Evolutionary conservation across 2,329 filamentous ascomycete genomes (phyloP).

Genomic region (Cladosporium cucumerinum): DNA sequence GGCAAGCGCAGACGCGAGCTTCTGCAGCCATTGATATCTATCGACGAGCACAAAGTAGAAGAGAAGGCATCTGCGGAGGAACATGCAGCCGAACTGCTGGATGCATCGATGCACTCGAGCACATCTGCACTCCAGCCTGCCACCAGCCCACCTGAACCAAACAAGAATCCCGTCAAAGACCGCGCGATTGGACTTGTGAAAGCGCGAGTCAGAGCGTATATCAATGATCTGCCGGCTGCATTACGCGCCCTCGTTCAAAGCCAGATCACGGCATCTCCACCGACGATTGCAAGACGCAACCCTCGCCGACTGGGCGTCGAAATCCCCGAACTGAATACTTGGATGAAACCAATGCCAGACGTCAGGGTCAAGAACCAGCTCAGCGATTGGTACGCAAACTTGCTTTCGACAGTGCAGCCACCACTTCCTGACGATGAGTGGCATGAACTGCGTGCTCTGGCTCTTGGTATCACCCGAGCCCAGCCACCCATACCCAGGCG

Average conservation of each 20-base stretch:
- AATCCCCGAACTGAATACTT: conserved; percentile 45
- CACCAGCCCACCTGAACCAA: not conserved
- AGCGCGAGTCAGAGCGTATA: not conserved
- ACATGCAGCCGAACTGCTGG: not conserved
- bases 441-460: conserved; percentile 41
- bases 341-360: conserved; percentile 46
- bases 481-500: conserved; percentile 16
- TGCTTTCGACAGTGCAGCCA: conserved; percentile 43
- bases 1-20: conserved; percentile 53
- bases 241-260: conserved; percentile 30
- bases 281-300: conserved; percentile 30
- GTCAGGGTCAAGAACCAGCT: conserved; percentile 44
- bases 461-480: conserved; percentile 29
- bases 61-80: not conserved
- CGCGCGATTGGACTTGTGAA: not conserved
- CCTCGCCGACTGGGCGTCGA: conserved; percentile 26
- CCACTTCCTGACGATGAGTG: conserved; percentile 46
- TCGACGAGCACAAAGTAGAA: not conserved
- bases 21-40: conserved; percentile 28
- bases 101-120: not conserved
- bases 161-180: not conserved
- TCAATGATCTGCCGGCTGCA: not conserved
- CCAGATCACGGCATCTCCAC: conserved; percentile 27
- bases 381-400: conserved; percentile 42
- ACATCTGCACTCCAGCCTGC: not conserved